Conservation (phyloP, 345 rosid species). For the Lepidium aucheri region DNA sequence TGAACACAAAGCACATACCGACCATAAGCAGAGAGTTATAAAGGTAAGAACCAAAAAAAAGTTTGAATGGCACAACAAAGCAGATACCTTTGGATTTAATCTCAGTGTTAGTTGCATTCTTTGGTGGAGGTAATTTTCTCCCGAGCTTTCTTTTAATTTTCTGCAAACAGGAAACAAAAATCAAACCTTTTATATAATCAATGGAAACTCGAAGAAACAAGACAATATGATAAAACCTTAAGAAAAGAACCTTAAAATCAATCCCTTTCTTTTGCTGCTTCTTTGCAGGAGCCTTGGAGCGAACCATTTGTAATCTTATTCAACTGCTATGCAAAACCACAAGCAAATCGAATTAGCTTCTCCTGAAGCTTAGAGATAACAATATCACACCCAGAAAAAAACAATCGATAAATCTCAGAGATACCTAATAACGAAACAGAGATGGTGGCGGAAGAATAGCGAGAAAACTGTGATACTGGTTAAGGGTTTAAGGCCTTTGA, state of each 20-base stretch:
- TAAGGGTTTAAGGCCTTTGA: not conserved
- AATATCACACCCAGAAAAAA: not conserved
- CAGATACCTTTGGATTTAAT: conserved; percentile 72
- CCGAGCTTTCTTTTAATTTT: conserved; percentile 92
- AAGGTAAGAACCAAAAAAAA: not conserved
- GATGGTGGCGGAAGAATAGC: conserved; percentile 13
- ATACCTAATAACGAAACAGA: conserved; percentile 11
- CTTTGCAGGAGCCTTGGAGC: conserved; percentile 56
- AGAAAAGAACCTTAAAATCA: conserved; percentile 56
- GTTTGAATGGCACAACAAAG: not conserved
- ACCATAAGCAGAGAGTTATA: not conserved
- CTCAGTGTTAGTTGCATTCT: conserved; percentile 82
- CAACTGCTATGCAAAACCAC: not conserved
- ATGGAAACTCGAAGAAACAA: not conserved
- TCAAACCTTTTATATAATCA: not conserved
- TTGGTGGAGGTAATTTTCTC: conserved; percentile 77
- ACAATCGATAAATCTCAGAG: not conserved
- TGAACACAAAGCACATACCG: not conserved
- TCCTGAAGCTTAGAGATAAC: not conserved
- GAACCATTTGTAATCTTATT: conserved; percentile 34
- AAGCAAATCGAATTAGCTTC: not conserved
- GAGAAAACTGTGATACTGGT: not conserved
- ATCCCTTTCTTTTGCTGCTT: conserved; percentile 76
- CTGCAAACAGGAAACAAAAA: conserved; percentile 27
- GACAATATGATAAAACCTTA: not conserved